Base-by-base conservation (phyloP, 2,329 filamentous ascomycete species). In the Diplodia corticola region DNA sequence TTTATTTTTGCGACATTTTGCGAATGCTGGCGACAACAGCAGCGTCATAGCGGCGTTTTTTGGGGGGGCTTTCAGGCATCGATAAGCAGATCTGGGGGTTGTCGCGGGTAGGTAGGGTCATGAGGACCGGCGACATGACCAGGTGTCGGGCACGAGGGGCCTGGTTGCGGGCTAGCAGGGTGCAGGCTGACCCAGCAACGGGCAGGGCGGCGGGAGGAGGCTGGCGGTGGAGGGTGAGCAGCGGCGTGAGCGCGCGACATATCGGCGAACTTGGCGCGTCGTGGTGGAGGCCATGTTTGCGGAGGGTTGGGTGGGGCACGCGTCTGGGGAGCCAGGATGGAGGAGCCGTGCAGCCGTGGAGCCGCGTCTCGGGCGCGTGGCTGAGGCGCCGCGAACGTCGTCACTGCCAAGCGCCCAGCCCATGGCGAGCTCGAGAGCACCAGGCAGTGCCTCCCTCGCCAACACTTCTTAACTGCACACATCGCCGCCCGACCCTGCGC, bases 361-460 rank as follows among this genome's bases (percentile, higher is more conserved):
- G 13, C 4, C 30, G 33, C n/a, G 51, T 20, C n/a, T n/a, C 28
- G 24, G 17, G 50, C 24, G 13, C 28, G 55, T 48, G 55, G 55
- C 55, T 60, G 55, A 60, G 55, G 53, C 53, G 12, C 37, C 3
- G 10, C 10, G 40, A 49, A 33, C 57, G 50, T 55, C 63, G 63
- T 64, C 63, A 64, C 63, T 30, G 63, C 63, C 63, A 64, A 64
- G 63, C 63, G 63, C 53, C 53, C 35, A 57, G 53, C 49, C 49
- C 61, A 53, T 40, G 48, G 37, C 20, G 30, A 63, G 60, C 48
- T 22, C 5, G 37, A 13, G 30, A 63, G 60, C 48, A 22, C 5
- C 20, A 26, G 20, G 50, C 63, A 54, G 50, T 33, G 63, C 63
- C 24, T 40, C 50, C 48, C 5, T n/a, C 35, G 24, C 35, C 48